Evolutionary conservation across 768 basidiomycete species (phyloP), one percentile per base, ranked within the genome.

Genomic region (Mycena amicta): DNA sequence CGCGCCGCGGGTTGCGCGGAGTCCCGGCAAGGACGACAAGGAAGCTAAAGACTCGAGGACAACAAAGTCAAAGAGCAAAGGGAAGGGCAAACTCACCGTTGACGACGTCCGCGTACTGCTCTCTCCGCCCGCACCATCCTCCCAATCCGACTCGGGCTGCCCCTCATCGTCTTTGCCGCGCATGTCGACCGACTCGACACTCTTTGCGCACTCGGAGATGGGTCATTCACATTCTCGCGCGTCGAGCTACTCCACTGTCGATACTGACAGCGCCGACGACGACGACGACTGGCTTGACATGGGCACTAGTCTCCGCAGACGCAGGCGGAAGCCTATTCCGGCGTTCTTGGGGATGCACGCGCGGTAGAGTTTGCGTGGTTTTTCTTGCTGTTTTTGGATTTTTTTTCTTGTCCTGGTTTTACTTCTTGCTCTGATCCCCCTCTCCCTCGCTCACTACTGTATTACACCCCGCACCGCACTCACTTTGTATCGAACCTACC

Each of bases 31-130:
- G n/a, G 47, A 49, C 5, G 20, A 45, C 6, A 28, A 49, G n/a
- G 12, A 26, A 23, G 6, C 22, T 11, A 43, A 43, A 20, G 41
- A 43, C 11, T 12, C 11, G 41, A 22, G 6, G 41, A 22, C 13
- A 20, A 43, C 11, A 11, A 49, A 49, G 12, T 26, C 26, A 6
- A 49, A 26, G 12, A 23, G 47, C 25, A 49, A 49, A 22, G 47
- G 47, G 15, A 49, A 49, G n/a, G 47, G 47, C 47, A 49, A 49
- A 23, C 47, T 49, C 47, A 49, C 47, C 47, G 47, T 49, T 23
- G 22, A 12, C 25, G 47, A 49, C 27, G 47, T 49, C 5, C 47
- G 47, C 47, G 47, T 49, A 12, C n/a, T 49, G 47, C 26, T 49
- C 47, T 49, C 47, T 22, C 47, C 47, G 13, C 47, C 43, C 15